Evolutionary conservation across 768 basidiomycete species (phyloP).

Genomic region (Hygrocybe coccinea): DNA sequence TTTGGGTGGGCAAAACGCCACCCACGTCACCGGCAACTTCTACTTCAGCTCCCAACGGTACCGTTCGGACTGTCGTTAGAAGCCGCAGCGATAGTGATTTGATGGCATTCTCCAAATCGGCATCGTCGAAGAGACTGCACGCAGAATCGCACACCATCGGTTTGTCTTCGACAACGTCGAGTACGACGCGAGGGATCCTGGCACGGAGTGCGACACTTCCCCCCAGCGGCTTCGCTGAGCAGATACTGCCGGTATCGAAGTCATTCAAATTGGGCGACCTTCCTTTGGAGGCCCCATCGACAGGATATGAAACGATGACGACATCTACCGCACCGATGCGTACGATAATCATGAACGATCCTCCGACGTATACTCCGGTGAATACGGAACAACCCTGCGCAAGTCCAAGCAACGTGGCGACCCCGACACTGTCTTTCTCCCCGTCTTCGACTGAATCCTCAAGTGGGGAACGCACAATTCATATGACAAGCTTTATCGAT

Average conservation of each 20-base stretch:
- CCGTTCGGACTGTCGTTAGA: slow-evolving; percentile 40
- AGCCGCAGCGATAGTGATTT: slow-evolving; percentile 48
- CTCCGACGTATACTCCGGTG: neutral
- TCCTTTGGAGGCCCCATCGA: neutral
- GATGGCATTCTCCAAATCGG: slow-evolving; percentile 12
- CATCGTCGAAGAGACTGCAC: neutral
- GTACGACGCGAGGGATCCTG: slow-evolving; percentile 23
- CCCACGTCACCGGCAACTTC: slow-evolving; percentile 17
- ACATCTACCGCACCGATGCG: neutral
- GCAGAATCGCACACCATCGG: neutral
- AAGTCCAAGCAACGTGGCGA: slow-evolving; percentile 47
- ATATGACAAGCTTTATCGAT: slow-evolving; percentile 52
- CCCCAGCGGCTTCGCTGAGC: slow-evolving; percentile 23
- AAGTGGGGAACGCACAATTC: slow-evolving; percentile 50
- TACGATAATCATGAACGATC: neutral
- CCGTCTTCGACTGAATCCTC: slow-evolving; percentile 58
- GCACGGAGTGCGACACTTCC: slow-evolving; percentile 44
- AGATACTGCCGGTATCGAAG: neutral
- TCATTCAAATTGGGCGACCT: neutral
- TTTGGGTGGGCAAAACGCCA: slow-evolving; percentile 80
- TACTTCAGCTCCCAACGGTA: slow-evolving; percentile 15
- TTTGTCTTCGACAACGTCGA: neutral
- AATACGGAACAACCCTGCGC: slow-evolving; percentile 9
- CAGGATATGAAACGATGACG: neutral
- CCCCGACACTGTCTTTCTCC: slow-evolving; percentile 54